A percentile compares a stretch with the other conserved stretches of the same genome.
Evolutionary conservation across 2,329 filamentous ascomycete genomes (phyloP).

Genomic region (Macrophomina pseudophaseolina): DNA sequence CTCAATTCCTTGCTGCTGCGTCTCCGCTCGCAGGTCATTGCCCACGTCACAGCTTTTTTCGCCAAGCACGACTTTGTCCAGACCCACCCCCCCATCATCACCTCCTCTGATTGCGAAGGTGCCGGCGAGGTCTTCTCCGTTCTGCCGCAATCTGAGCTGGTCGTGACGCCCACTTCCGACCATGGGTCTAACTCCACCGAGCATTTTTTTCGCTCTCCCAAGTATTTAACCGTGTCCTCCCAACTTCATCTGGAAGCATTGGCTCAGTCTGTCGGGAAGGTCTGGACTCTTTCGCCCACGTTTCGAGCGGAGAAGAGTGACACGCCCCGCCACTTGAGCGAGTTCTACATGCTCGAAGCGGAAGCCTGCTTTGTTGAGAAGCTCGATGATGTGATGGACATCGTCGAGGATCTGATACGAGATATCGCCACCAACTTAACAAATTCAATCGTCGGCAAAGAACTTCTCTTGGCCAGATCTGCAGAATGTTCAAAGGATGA

Average conservation of each 20-base stretch:
- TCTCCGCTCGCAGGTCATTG: conserved; percentile 80
- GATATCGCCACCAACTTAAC: conserved; percentile 58
- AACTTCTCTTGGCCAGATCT: conserved; percentile 58
- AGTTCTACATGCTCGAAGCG: conserved; percentile 98
- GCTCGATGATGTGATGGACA: conserved; percentile 73
- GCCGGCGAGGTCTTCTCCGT: conserved; percentile 92
- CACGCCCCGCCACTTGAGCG: conserved; percentile 89
- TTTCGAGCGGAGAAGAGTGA: conserved; percentile 95
- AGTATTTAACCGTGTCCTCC: conserved; percentile 93
- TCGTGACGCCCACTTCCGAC: conserved; percentile 25
- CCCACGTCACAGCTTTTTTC: conserved; percentile 77
- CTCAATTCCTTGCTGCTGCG: conserved; percentile 80
- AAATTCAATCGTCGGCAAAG: conserved; percentile 57
- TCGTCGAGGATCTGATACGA: conserved; percentile 80
- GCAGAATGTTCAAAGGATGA: conserved; percentile 43
- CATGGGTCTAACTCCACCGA: conserved; percentile 34
- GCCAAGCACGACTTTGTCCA: conserved; percentile 72
- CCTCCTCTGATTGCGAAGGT: conserved; percentile 95
- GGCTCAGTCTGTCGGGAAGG: conserved; percentile 83
- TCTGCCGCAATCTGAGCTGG: conserved; percentile 36
- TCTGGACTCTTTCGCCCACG: conserved; percentile 92
- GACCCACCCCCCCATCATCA: conserved; percentile 91
- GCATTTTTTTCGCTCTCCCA: conserved; percentile 81
- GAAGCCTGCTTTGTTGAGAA: conserved; percentile 80
- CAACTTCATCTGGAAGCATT: conserved; percentile 94